These are phyloP conservation scores for Amanita muscaria DNA, from an alignment of 768 basidiomycete species.

Conservation along the genomic window DNA sequence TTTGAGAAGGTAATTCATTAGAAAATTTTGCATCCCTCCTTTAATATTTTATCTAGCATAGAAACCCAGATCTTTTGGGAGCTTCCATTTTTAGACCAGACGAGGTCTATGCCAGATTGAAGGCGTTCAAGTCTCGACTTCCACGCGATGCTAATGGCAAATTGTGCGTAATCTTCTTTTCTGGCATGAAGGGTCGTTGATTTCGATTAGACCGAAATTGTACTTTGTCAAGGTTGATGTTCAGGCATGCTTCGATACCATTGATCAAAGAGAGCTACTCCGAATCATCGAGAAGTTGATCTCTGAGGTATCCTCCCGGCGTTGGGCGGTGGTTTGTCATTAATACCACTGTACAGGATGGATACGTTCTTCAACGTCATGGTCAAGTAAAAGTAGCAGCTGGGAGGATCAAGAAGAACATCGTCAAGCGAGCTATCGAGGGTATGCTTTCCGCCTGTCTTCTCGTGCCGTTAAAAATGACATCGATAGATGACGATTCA, in stretches of 20 bases:
- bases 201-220: constrained; percentile 56
- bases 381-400: constrained; percentile 51
- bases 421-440: constrained; percentile 53
- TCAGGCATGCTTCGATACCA: constrained; percentile 93
- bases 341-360: constrained; percentile 39
- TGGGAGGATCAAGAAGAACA: constrained; percentile 49
- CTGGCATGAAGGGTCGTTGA: neutral
- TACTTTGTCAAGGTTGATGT: constrained; percentile 98
- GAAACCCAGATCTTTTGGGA: constrained; percentile 56
- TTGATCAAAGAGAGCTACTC: constrained; percentile 80
- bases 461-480: neutral
- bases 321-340: neutral
- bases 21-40: neutral
- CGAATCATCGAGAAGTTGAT: constrained; percentile 67
- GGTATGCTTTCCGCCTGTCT: constrained; percentile 28
- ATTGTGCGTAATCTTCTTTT: constrained; percentile 32
- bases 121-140: constrained; percentile 54
- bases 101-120: constrained; percentile 72
- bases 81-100: constrained; percentile 78
- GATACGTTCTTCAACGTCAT: constrained; percentile 63
- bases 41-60: constrained; percentile 34
- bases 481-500: constrained; percentile 55
- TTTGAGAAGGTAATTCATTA: constrained; percentile 65
- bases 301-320: constrained; percentile 44
- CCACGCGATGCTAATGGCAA: constrained; percentile 30